Conservation (phyloP, 1,139 yeast genomes). For the Pichia sp. region DNA sequence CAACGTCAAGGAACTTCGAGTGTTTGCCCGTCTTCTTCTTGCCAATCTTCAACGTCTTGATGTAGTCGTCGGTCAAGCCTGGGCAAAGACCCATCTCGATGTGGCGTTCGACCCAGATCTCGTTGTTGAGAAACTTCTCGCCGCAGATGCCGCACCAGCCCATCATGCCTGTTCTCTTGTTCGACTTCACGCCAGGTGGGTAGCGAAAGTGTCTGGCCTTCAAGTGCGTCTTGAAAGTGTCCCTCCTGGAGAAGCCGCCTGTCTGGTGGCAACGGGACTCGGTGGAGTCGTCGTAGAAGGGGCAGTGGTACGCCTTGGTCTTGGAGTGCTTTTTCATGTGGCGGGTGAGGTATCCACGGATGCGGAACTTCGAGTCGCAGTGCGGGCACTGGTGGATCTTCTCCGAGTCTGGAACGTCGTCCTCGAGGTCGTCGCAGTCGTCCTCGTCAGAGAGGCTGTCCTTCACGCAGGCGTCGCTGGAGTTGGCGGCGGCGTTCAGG, state of each 20-base stretch:
- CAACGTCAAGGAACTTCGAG: conserved; percentile 32
- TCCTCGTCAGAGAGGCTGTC: neutral
- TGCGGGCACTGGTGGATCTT: conserved; percentile 48
- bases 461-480: neutral
- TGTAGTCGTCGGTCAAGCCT: conserved; percentile 55
- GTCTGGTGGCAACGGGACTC: conserved; percentile 77
- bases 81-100: conserved; percentile 81
- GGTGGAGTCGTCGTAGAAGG: conserved; percentile 58
- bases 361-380: conserved; percentile 76
- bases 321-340: conserved; percentile 88
- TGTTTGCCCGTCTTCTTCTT: conserved; percentile 36
- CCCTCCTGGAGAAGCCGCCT: conserved; percentile 94
- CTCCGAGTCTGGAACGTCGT: conserved; percentile 12
- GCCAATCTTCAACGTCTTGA: conserved; percentile 28
- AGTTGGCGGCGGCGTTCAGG: neutral
- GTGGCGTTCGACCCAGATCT: conserved; percentile 86
- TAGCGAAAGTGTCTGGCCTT: conserved; percentile 88
- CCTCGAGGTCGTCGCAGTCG: conserved; percentile 14
- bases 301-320: conserved; percentile 85
- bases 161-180: conserved; percentile 58
- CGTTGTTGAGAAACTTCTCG: conserved; percentile 65
- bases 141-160: conserved; percentile 88
- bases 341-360: conserved; percentile 87
- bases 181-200: conserved; percentile 79
- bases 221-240: conserved; percentile 90